Conservation (phyloP, 345 rosid genomes). For the Sapria himalayana region DNA sequence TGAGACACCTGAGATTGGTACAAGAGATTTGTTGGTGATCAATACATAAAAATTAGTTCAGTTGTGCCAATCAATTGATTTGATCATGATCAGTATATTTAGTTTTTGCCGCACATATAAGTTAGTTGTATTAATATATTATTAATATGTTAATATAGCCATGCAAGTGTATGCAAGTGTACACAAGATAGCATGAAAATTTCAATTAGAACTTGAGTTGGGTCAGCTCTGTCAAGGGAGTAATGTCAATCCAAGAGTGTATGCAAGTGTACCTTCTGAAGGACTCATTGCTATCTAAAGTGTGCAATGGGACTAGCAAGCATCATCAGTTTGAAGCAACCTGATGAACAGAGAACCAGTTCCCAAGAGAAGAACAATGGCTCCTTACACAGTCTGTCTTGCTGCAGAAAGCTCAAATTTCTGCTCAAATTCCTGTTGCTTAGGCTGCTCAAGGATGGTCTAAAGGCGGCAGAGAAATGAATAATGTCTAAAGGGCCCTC, state of each 20-base stretch:
- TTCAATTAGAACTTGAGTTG: constrained; percentile 4
- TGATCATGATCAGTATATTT: too few species aligned
- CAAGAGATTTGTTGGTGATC: too few species aligned
- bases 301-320: constrained; percentile 2
- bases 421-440: neutral
- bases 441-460: constrained; percentile 3
- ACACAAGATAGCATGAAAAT: neutral
- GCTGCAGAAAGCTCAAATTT: neutral
- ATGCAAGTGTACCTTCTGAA: neutral
- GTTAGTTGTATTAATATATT: too few species aligned
- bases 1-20: too few species aligned
- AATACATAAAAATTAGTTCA: too few species aligned
- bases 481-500: neutral
- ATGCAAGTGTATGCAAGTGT: too few species aligned
- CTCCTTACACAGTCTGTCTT: neutral
- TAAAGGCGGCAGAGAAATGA: constrained; percentile 4
- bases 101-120: too few species aligned
- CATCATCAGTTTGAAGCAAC: neutral
- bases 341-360: neutral
- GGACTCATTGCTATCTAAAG: neutral
- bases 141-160: too few species aligned
- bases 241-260: constrained; percentile 1
- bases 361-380: neutral
- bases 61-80: too few species aligned
- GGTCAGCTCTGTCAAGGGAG: neutral